phyloP scores from a whole-genome alignment of 2,329 filamentous ascomycete species.

The Cercospora zeina region DNA sequence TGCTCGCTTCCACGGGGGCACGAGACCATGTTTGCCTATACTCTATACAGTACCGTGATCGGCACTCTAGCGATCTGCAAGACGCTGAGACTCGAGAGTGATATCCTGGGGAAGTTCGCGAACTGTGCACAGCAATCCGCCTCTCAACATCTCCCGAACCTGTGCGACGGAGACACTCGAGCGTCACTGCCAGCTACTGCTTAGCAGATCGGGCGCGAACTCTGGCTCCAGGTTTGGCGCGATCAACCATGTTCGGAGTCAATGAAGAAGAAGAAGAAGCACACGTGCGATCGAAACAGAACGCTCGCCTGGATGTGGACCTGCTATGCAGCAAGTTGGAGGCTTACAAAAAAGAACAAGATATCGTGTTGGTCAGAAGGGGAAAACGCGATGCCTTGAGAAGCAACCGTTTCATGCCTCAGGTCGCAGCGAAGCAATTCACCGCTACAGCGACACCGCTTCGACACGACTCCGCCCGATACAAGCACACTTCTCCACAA shows the following conservation, averaged over 20 bases:
- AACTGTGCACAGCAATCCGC: neutral
- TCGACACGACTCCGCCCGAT: neutral
- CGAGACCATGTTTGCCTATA: conserved; percentile 1
- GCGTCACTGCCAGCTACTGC: neutral
- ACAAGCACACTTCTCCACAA: neutral
- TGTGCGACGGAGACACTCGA: neutral
- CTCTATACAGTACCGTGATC: neutral
- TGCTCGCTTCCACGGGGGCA: conserved; percentile 3
- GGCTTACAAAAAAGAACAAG: conserved; percentile 27
- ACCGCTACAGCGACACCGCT: conserved; percentile 23
- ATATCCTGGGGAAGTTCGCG: neutral
- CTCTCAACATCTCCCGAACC: neutral
- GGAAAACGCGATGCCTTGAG: conserved; percentile 22
- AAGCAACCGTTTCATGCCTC: conserved; percentile 23
- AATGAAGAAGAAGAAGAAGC: neutral
- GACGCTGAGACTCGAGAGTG: neutral
- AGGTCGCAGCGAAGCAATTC: conserved; percentile 25
- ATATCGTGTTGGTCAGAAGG: conserved; percentile 17
- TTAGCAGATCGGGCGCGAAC: neutral
- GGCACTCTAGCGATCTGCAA: conserved; percentile 11
- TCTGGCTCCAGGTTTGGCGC: neutral
- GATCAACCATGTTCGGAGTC: neutral
- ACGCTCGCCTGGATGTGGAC: conserved; percentile 18
- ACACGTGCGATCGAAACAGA: conserved; percentile 4
- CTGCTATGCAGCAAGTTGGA: conserved; percentile 30